Percentiles rank a stretch among this genome's conserved stretches.
phyloP scores from a whole-genome alignment of 2,329 filamentous ascomycete species.

The Peltaster fructicola region DNA sequence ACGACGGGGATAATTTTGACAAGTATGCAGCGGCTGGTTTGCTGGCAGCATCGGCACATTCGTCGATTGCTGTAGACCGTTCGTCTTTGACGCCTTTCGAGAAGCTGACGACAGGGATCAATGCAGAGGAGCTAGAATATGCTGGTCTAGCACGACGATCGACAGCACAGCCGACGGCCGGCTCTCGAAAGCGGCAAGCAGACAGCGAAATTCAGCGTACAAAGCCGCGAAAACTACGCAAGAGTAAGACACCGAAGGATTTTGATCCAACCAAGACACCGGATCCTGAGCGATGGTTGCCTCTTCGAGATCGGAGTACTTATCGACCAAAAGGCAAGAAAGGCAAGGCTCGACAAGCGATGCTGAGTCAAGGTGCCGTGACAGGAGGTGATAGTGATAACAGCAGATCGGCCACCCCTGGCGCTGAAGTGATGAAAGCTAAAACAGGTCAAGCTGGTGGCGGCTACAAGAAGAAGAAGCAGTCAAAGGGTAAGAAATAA shows the following conservation, averaged over 20 bases:
- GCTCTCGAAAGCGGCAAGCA: constrained; percentile 32
- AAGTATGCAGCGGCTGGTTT: constrained; percentile 60
- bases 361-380: constrained; percentile 70
- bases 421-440: constrained; percentile 26
- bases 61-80: constrained; percentile 35
- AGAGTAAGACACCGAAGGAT: constrained; percentile 50
- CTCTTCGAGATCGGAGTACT: constrained; percentile 69
- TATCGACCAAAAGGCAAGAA: constrained; percentile 83
- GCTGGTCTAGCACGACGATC: constrained; percentile 40
- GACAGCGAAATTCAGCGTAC: too few species aligned
- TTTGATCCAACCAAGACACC: constrained; percentile 61
- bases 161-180: constrained; percentile 8
- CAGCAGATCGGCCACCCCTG: constrained; percentile 16
- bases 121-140: constrained; percentile 45
- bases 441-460: constrained; percentile 21
- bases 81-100: constrained; percentile 43
- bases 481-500: constrained; percentile 6
- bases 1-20: constrained; percentile 48
- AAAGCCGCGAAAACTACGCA: constrained; percentile 31
- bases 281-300: constrained; percentile 87
- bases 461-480: constrained; percentile 25
- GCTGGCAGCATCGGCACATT: constrained; percentile 54
- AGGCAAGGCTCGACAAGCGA: constrained; percentile 51
- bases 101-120: constrained; percentile 41
- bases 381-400: constrained; percentile 43